Evolutionary conservation across 768 basidiomycete genomes (phyloP).

Genomic region (Mrakia blollopis): DNA sequence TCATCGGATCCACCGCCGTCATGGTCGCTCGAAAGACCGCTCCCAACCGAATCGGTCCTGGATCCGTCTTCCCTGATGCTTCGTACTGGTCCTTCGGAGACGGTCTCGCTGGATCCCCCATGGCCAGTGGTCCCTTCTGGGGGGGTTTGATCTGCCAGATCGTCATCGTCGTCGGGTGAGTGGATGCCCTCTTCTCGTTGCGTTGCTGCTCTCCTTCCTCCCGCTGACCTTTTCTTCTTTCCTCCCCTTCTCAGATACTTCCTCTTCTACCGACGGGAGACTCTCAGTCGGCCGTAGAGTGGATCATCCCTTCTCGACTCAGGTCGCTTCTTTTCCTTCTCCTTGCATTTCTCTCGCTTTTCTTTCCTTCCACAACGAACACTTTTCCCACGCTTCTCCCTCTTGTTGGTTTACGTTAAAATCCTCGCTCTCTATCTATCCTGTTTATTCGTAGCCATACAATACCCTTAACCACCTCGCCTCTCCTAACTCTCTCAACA

Average conservation of each 20-base stretch:
- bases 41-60: slow-evolving; percentile 82
- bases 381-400: background rate
- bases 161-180: slow-evolving; percentile 30
- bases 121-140: slow-evolving; percentile 32
- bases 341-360: slow-evolving; percentile 3
- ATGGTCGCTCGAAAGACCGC: slow-evolving; percentile 90
- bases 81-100: slow-evolving; percentile 82
- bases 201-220: background rate
- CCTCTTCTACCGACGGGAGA: slow-evolving; percentile 34
- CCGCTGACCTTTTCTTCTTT: background rate
- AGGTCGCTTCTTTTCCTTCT: background rate
- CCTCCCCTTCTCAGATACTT: slow-evolving; percentile 23
- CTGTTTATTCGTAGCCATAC: background rate
- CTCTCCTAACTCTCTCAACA: background rate
- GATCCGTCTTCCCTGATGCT: slow-evolving; percentile 83
- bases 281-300: slow-evolving; percentile 25
- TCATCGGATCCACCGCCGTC: slow-evolving; percentile 83
- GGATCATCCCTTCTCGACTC: background rate
- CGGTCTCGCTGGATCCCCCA: slow-evolving; percentile 40
- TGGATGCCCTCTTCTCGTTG: background rate
- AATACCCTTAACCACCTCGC: background rate
- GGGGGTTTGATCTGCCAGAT: slow-evolving; percentile 32
- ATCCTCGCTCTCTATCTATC: background rate
- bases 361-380: background rate
- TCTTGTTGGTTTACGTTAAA: background rate